Base-by-base conservation (phyloP, 1,284 basidiomycete species). In the Puccinia brachypodii region DNA sequence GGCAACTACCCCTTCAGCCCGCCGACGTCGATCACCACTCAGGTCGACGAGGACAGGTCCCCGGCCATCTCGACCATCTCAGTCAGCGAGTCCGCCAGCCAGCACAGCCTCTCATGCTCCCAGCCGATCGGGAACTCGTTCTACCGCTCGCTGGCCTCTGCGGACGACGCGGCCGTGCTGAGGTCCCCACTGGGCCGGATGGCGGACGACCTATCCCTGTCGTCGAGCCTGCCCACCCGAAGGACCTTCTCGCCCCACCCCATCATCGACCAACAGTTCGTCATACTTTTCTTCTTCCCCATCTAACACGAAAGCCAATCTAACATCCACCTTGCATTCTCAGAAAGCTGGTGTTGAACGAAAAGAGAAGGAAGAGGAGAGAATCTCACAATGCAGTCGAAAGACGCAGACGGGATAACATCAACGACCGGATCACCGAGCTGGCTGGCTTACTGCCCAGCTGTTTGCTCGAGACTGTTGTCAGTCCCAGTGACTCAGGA, bases 351-450 rank as follows among this genome's bases (percentile, higher is more conserved):
- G 86, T 91, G 22, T 91, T 89, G 76, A 91, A 88, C 83, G 94
- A 95, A 87, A 94, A 94, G 86, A 88, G 93, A 14, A 88, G 93
- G 11, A 88, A 92, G 62, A 88, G 94, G 69, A 88, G 94, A 82
- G 94, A 95, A 87, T 92, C 91, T 7, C 94, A 96, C 86, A 96
- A 96, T 85, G 94, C 94, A 3, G 94, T 96, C 83, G 94, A 96
- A 88, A 89, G 94, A 25, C 88, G 94, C 38, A 87, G 94, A 76
- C 87, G 94, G 68, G 94, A 96, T 86, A 95, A 95, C 86, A 96
- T 96, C 87, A 96, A 96, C 87, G 94, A 96, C 88, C 93, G 93
- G 87, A 96, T 96, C 84, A 90, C 90, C 66, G 94, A 96, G 86
- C 90, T 96, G 0, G 93, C 94, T 22, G 92, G 92, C 33, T 89